phyloP scores from a whole-genome alignment of 768 basidiomycete genomes.

The Psilocybe subaeruginosa region DNA sequence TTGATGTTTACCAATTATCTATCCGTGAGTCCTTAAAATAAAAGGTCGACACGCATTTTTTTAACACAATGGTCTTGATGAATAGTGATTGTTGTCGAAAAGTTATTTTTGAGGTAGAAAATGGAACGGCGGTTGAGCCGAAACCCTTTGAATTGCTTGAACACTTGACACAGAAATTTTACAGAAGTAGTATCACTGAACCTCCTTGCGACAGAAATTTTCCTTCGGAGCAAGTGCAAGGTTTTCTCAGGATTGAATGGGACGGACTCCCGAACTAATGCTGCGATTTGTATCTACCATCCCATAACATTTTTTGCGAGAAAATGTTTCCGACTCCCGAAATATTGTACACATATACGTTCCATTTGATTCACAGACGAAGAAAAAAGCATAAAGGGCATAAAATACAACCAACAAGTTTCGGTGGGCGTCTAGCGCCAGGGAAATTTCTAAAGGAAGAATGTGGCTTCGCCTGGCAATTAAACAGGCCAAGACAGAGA shows the following conservation, averaged over 20 bases:
- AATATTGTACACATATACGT: background rate
- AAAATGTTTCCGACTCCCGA: background rate
- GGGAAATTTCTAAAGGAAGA: background rate
- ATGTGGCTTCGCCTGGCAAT: background rate
- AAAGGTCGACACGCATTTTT: no score
- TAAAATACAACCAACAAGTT: background rate
- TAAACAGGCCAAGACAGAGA: slow-evolving; percentile 31
- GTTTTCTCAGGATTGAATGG: background rate
- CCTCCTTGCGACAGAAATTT: background rate
- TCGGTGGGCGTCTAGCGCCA: no score
- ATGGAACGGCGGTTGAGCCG: background rate
- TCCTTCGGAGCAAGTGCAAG: background rate
- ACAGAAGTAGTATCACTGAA: background rate
- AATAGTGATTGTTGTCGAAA: background rate
- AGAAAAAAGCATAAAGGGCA: background rate
- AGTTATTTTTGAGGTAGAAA: background rate
- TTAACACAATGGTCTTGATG: background rate
- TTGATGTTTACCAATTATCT: background rate
- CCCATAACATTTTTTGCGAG: no score
- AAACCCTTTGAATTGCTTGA: background rate
- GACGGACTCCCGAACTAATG: no score
- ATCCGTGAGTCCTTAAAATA: no score
- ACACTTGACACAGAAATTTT: background rate
- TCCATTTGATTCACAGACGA: background rate
- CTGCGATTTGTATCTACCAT: no score